Base-by-base conservation (phyloP, 306 rosid species). In the Hippophae tibetana region DNA sequence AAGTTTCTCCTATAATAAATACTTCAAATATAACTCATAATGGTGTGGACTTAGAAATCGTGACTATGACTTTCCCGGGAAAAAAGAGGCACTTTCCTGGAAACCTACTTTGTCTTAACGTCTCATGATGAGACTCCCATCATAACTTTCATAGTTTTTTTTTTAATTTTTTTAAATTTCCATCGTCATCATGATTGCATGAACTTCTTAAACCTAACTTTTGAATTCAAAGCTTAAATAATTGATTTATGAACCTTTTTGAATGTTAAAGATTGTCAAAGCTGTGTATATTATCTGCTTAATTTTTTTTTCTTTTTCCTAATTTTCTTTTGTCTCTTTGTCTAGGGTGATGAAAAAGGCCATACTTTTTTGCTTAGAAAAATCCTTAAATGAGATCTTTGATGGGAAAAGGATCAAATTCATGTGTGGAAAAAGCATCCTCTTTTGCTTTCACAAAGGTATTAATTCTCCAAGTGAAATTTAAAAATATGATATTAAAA, bases 61-160 rank as follows among this genome's bases (percentile, higher is more conserved):
- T 76, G 82, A 78, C 63, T 8, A 62, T 49, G 78, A 76, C 84
- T 76, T 89, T 76, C 84, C 75, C 42, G 62, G 72, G 57, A 79
- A 80, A 84, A 79, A 63, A 31, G 38, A 64, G 74, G 52, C 72
- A 72, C 87, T 83, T 85, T 90, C 85, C 84, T 40, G 78, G 95
- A 84, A 86, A 72, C 76, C 23, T 60, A 65, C 81, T 66, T 67
- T 56, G 73, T 73, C 77, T 56, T 75, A 63, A 62, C 72, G 75
- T 51, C 67, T 74, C 69, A 55, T 77, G 76, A 81, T 76, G 81
- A 53, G 38, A 31, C 78, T 67, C 62, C 71, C 82, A 76, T 77
- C 79, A 63, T 68, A 72, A 51, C 23, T 18, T 18, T 18, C 23
- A 18, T 18, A 18, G 1, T 18, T 18, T 18, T 18, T 18, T 18